Evolutionary conservation across 768 basidiomycete species (phyloP).

Genomic region (Boletellus emodensis): DNA sequence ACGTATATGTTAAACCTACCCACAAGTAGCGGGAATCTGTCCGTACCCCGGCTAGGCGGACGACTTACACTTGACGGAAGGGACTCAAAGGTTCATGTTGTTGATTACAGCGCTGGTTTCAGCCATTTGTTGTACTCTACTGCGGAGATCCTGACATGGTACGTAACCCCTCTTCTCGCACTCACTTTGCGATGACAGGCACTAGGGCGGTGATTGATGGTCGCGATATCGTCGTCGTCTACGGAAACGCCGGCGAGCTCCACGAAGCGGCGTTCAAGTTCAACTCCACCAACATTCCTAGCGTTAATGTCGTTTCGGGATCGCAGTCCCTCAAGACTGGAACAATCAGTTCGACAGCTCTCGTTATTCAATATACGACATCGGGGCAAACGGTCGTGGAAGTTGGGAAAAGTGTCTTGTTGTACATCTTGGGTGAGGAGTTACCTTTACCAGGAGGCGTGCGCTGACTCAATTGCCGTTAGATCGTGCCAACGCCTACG

Average conservation of each 20-base stretch:
- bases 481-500: constrained; percentile 49
- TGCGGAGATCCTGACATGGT: constrained; percentile 50
- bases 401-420: constrained; percentile 35
- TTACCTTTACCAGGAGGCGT: background rate
- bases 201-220: constrained; percentile 46
- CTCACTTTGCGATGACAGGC: background rate
- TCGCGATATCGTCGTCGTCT: constrained; percentile 45
- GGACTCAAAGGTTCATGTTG: constrained; percentile 50
- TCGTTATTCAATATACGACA: constrained; percentile 45
- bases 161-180: background rate
- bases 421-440: constrained; percentile 44
- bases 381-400: constrained; percentile 45
- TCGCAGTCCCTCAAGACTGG: constrained; percentile 34
- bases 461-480: constrained; percentile 1
- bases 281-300: constrained; percentile 21
- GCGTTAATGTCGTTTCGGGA: constrained; percentile 18
- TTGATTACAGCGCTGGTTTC: constrained; percentile 45
- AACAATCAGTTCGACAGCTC: constrained; percentile 30
- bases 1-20: constrained; percentile 40
- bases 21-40: constrained; percentile 42
- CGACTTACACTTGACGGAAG: constrained; percentile 44
- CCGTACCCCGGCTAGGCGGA: constrained; percentile 42
- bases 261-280: constrained; percentile 49
- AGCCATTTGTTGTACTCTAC: constrained; percentile 45
- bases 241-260: constrained; percentile 45